Evolutionary conservation across 106 monocot species (phyloP).

Genomic region (Allium sativum): DNA sequence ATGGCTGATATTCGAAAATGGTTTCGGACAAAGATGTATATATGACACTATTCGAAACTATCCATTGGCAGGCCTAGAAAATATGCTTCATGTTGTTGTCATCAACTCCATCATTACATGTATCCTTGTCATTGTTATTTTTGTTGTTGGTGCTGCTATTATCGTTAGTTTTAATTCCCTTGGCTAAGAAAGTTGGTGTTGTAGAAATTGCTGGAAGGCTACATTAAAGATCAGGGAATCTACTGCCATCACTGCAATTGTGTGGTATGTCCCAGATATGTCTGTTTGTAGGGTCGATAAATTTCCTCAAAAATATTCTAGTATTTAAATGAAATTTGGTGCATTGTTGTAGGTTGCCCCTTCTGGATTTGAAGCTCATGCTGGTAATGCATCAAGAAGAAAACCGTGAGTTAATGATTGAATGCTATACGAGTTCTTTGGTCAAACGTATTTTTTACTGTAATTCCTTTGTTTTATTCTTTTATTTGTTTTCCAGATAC

Average conservation of each 20-base stretch:
- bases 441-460: slow-evolving; percentile 1
- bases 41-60: too few relatives aligned
- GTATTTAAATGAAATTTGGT: too few relatives aligned
- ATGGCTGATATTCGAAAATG: too few relatives aligned
- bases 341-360: slow-evolving; percentile 58
- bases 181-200: neutral
- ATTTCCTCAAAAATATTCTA: slow-evolving; percentile 5
- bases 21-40: too few relatives aligned
- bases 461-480: too few relatives aligned
- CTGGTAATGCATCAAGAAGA: slow-evolving; percentile 67
- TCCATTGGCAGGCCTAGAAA: too few relatives aligned
- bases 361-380: slow-evolving; percentile 99
- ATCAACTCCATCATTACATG: too few relatives aligned
- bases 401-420: slow-evolving; percentile 67
- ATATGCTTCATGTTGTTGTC: too few relatives aligned
- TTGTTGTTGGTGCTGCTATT: too few relatives aligned
- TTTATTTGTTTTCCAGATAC: slow-evolving; percentile 38
- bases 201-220: slow-evolving; percentile 80
- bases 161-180: neutral
- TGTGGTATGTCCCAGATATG: slow-evolving; percentile 41
- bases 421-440: neutral
- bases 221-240: slow-evolving; percentile 89
- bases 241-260: slow-evolving; percentile 72
- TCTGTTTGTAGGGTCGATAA: slow-evolving; percentile 1
- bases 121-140: too few relatives aligned